A percentile compares a stretch with the other conserved stretches of the same genome.
Conservation (phyloP, 2,329 filamentous ascomycete species). For the Pestalotiopsis sp. region DNA sequence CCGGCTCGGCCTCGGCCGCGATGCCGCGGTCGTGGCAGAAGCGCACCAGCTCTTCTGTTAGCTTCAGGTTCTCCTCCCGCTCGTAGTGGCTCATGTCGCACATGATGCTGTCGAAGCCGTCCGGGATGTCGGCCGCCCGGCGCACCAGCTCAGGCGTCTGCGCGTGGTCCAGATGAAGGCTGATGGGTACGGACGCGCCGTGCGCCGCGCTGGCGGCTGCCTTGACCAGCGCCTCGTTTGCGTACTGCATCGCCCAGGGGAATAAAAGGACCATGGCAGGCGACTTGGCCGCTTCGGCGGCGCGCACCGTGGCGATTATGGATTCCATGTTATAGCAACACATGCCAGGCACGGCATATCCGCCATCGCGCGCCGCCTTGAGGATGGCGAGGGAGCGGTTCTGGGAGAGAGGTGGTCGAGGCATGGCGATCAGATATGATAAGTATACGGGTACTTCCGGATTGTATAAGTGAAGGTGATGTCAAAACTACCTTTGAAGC, state of each 20-base stretch:
- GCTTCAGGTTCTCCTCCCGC: constrained; percentile 68
- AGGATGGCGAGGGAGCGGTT: constrained; percentile 61
- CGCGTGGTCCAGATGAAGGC: constrained; percentile 69
- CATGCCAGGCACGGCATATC: constrained; percentile 64
- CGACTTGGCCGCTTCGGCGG: constrained; percentile 68
- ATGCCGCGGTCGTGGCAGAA: constrained; percentile 69
- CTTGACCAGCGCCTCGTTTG: constrained; percentile 56
- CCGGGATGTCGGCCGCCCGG: constrained; percentile 58
- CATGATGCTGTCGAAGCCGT: constrained; percentile 74
- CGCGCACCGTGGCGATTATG: constrained; percentile 69
- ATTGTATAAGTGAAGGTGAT: not conserved
- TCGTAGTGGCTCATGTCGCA: constrained; percentile 77
- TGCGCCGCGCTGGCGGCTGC: constrained; percentile 59
- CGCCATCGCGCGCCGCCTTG: constrained; percentile 54
- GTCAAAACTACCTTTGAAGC: not conserved
- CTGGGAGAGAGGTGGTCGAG: constrained; percentile 32
- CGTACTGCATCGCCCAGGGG: constrained; percentile 73
- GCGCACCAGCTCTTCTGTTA: constrained; percentile 63
- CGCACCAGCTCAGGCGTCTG: constrained; percentile 66
- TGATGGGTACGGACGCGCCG: constrained; percentile 60
- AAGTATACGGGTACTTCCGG: too few relatives aligned
- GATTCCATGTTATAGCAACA: constrained; percentile 72
- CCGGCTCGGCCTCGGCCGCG: constrained; percentile 72
- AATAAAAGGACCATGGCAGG: constrained; percentile 75
- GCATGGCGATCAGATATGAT: not conserved